Evolutionary conservation across 805 yeast genomes (phyloP).

Genomic region (Saccharomyces paradoxus): DNA sequence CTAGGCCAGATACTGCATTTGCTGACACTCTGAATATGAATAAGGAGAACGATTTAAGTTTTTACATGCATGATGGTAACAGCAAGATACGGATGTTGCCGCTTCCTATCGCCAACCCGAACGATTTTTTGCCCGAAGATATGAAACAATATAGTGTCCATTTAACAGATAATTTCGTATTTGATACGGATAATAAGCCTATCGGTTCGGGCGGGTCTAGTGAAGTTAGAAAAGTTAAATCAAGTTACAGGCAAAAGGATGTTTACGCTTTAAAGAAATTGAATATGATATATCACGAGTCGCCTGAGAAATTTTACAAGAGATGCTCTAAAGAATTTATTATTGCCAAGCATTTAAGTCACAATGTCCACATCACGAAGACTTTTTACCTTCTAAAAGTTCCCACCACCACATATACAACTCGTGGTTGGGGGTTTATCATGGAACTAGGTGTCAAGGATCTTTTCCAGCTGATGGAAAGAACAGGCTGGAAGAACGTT

Average conservation of each 20-base stretch:
- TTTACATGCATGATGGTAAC: slow-evolving; percentile 32
- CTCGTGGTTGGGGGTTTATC: slow-evolving; percentile 71
- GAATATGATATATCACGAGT: slow-evolving; percentile 51
- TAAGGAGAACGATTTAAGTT: slow-evolving; percentile 19
- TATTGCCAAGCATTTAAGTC: slow-evolving; percentile 45
- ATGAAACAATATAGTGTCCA: slow-evolving; percentile 42
- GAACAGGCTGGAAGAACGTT: slow-evolving; percentile 53
- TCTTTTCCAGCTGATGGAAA: slow-evolving; percentile 46
- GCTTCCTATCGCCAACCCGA: slow-evolving; percentile 59
- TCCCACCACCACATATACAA: slow-evolving; percentile 46
- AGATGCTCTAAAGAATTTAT: slow-evolving; percentile 59
- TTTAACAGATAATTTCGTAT: slow-evolving; percentile 48
- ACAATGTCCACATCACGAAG: slow-evolving; percentile 53
- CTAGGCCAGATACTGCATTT: slow-evolving; percentile 11
- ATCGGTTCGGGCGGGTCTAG: slow-evolving; percentile 73
- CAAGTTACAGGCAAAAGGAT: slow-evolving; percentile 32
- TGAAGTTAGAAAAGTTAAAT: slow-evolving; percentile 46
- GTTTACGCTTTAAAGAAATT: slow-evolving; percentile 64
- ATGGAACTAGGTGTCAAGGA: slow-evolving; percentile 64
- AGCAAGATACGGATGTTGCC: slow-evolving; percentile 41
- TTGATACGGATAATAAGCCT: slow-evolving; percentile 38
- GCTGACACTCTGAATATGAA: slow-evolving; percentile 5
- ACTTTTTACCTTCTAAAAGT: slow-evolving; percentile 49
- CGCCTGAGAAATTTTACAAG: slow-evolving; percentile 55
- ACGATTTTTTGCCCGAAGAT: slow-evolving; percentile 47